Evolutionary conservation across 2,329 filamentous ascomycete genomes (phyloP).

Genomic region (Fusarium subtropicale): DNA sequence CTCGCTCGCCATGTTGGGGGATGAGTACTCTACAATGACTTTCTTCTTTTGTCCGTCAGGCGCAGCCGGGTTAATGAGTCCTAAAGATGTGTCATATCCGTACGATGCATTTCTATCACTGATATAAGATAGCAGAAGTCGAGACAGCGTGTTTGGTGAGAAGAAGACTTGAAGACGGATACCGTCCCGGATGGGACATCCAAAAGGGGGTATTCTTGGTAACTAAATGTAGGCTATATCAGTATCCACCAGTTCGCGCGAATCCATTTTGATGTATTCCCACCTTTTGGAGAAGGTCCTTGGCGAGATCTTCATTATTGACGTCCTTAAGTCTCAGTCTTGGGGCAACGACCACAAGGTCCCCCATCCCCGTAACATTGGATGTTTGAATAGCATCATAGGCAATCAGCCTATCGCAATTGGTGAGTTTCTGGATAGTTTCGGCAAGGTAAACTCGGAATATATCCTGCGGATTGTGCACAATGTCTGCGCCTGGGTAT

Average conservation of each 20-base stretch:
- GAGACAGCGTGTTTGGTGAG: constrained; percentile 40
- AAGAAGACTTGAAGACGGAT: constrained; percentile 42
- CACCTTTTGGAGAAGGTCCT: constrained; percentile 41
- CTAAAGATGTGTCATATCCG: constrained; percentile 39
- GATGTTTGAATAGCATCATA: constrained; percentile 47
- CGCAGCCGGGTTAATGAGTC: constrained; percentile 17
- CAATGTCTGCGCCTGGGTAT: constrained; percentile 37
- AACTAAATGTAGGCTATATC: constrained; percentile 22
- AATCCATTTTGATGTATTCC: background rate
- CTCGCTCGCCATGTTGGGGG: constrained; percentile 79
- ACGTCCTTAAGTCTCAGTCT: constrained; percentile 36
- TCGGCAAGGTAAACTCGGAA: constrained; percentile 45
- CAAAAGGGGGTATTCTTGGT: constrained; percentile 39
- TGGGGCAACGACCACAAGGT: constrained; percentile 45
- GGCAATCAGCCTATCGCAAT: constrained; percentile 38
- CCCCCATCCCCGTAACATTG: constrained; percentile 43
- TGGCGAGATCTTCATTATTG: constrained; percentile 34
- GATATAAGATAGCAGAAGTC: constrained; percentile 40
- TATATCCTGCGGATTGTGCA: constrained; percentile 46
- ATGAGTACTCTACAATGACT: constrained; percentile 78
- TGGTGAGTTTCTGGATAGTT: constrained; percentile 31
- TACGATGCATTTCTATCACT: constrained; percentile 35
- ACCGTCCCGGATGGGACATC: constrained; percentile 40
- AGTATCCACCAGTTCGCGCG: background rate
- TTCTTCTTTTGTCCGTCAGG: constrained; percentile 41